These are phyloP conservation scores for Cylindrotheca fusiformis DNA, from an alignment of 108 stramenopile species.

Conservation along the genomic window DNA sequence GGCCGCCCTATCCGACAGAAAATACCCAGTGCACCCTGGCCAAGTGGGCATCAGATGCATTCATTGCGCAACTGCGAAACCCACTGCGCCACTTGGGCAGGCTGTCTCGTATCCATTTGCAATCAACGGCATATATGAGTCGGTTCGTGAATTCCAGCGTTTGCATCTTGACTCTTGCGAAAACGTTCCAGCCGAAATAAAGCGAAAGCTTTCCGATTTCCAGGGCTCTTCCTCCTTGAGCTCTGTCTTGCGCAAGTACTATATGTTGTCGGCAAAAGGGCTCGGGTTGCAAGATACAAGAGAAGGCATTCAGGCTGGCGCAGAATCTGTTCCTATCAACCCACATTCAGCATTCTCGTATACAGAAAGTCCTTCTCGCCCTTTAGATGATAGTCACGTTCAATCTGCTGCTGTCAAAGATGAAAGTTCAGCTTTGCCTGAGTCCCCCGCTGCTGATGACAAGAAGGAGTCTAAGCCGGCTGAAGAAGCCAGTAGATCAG, in stretches of 20 bases:
- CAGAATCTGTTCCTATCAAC: conserved; percentile 33
- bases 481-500: not conserved
- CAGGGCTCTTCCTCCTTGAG: conserved; percentile 69
- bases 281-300: conserved; percentile 70
- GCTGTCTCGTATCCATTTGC: conserved; percentile 77
- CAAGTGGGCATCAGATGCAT: conserved; percentile 85
- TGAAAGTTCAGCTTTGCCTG: not conserved
- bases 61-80: conserved; percentile 56
- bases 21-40: conserved; percentile 68
- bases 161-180: conserved; percentile 72
- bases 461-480: not conserved
- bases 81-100: conserved; percentile 34
- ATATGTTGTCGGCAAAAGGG: conserved; percentile 71
- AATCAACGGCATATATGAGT: conserved; percentile 77
- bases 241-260: conserved; percentile 79
- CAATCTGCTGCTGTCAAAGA: not conserved
- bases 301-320: conserved; percentile 73
- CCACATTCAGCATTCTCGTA: conserved; percentile 39
- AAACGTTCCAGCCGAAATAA: conserved; percentile 48
- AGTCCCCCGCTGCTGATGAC: not conserved
- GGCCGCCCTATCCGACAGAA: conserved; percentile 48
- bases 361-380: conserved; percentile 11
- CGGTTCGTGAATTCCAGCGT: conserved; percentile 80
- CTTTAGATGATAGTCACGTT: not conserved
- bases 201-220: conserved; percentile 41